phyloP scores from a whole-genome alignment of 345 rosid genomes.

The Acer negundo region DNA sequence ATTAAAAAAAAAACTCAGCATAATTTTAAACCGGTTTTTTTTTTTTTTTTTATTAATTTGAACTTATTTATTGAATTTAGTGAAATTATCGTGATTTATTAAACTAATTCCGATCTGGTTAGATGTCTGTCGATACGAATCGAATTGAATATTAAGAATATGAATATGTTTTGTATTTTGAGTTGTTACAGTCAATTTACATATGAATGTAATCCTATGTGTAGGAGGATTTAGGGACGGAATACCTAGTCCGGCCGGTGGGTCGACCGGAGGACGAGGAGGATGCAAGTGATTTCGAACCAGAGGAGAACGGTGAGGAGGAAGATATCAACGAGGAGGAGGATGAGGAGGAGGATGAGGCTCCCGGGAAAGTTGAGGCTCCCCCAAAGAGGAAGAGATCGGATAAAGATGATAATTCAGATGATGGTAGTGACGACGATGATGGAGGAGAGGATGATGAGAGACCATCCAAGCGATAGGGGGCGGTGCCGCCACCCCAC shows the following conservation, averaged over 20 bases:
- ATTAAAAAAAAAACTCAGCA: not conserved
- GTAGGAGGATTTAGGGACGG: slow-evolving; percentile 81
- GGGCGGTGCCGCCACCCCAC: not conserved
- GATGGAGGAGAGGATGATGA: slow-evolving; percentile 77
- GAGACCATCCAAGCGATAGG: slow-evolving; percentile 89
- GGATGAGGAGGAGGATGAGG: slow-evolving; percentile 32
- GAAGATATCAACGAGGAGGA: slow-evolving; percentile 58
- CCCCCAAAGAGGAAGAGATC: slow-evolving; percentile 76
- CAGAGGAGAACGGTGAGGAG: slow-evolving; percentile 73
- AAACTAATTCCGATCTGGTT: too few species aligned
- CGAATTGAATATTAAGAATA: too few species aligned
- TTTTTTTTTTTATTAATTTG: too few species aligned
- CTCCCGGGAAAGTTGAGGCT: slow-evolving; percentile 60
- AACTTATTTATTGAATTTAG: not conserved
- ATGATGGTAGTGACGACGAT: slow-evolving; percentile 44
- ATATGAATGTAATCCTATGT: not conserved
- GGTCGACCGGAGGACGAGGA: slow-evolving; percentile 86
- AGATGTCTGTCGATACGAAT: too few species aligned
- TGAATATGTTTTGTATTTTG: too few species aligned
- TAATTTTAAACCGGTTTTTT: not conserved
- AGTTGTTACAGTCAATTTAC: not conserved
- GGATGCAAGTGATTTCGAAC: slow-evolving; percentile 88
- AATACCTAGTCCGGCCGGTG: slow-evolving; percentile 79
- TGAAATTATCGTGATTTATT: too few species aligned
- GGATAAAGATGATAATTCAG: slow-evolving; percentile 41